These are phyloP conservation scores for Gastrolobium villosum DNA, from an alignment of 306 rosid species.

Conservation along the genomic window DNA sequence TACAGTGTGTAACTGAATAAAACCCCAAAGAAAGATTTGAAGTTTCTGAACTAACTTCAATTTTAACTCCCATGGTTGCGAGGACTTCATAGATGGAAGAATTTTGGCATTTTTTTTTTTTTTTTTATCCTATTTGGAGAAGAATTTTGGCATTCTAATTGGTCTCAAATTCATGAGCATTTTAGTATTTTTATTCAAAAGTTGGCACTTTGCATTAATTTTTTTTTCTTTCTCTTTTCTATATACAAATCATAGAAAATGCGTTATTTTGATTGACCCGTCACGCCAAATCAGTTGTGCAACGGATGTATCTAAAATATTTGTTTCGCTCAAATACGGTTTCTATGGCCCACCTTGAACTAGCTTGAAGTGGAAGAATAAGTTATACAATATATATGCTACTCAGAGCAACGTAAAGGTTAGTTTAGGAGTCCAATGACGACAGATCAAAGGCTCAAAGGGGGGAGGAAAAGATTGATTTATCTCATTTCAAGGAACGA, in stretches of 20 bases:
- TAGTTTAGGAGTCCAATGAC: not conserved
- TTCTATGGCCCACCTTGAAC: not conserved
- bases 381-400: not conserved
- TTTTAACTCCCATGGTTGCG: not conserved
- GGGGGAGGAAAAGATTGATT: not conserved
- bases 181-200: too few relatives aligned
- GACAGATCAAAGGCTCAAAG: constrained; percentile 23
- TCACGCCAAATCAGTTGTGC: too few relatives aligned
- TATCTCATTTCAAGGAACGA: not conserved
- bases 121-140: too few relatives aligned
- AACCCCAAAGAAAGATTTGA: not conserved
- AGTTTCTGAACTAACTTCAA: constrained; percentile 4
- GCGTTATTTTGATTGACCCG: too few relatives aligned
- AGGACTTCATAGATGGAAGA: not conserved
- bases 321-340: not conserved
- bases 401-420: constrained; percentile 30
- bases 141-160: not conserved
- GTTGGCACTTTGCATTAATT: too few relatives aligned
- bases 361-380: constrained; percentile 2
- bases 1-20: not conserved
- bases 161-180: not conserved
- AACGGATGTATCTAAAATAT: too few relatives aligned
- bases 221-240: too few relatives aligned
- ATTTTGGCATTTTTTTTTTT: constrained; percentile 7
- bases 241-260: too few relatives aligned